phyloP scores from a whole-genome alignment of 1,139 yeast species.

The Lodderomyces orthopsilosis region DNA sequence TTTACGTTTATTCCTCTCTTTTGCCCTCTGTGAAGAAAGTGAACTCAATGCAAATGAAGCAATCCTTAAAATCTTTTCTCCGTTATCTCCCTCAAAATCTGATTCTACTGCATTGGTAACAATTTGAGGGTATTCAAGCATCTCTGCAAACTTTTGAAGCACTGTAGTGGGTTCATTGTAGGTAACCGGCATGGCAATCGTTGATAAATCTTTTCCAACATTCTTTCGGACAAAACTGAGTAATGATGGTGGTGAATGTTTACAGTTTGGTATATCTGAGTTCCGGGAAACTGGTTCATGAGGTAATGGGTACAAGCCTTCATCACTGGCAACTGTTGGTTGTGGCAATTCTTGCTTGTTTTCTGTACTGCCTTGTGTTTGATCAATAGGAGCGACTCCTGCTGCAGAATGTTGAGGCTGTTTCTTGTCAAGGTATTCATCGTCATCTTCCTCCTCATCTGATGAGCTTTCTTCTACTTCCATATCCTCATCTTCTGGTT shows the following conservation, averaged over 20 bases:
- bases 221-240: slow-evolving; percentile 79
- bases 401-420: slow-evolving; percentile 4
- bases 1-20: slow-evolving; percentile 74
- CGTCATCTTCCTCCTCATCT: slow-evolving; percentile 22
- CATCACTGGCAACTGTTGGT: slow-evolving; percentile 20
- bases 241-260: slow-evolving; percentile 75
- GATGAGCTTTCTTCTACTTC: slow-evolving; percentile 10
- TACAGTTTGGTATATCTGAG: slow-evolving; percentile 56
- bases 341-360: slow-evolving; percentile 11
- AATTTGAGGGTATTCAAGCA: slow-evolving; percentile 70
- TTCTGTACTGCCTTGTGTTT: slow-evolving; percentile 4
- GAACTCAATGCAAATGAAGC: slow-evolving; percentile 83
- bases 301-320: slow-evolving; percentile 66
- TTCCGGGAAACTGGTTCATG: slow-evolving; percentile 51
- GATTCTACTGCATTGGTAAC: slow-evolving; percentile 58
- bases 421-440: slow-evolving; percentile 9
- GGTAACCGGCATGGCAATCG: slow-evolving; percentile 92
- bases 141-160: slow-evolving; percentile 75
- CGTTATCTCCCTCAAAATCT: slow-evolving; percentile 36
- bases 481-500: slow-evolving; percentile 14
- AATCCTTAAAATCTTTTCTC: slow-evolving; percentile 63
- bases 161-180: slow-evolving; percentile 88
- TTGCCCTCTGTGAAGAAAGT: slow-evolving; percentile 67
- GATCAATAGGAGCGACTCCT: slow-evolving; percentile 2
- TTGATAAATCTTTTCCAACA: slow-evolving; percentile 85